Conservation (phyloP, 441 rosid genomes). For the Croton laevigatus region DNA sequence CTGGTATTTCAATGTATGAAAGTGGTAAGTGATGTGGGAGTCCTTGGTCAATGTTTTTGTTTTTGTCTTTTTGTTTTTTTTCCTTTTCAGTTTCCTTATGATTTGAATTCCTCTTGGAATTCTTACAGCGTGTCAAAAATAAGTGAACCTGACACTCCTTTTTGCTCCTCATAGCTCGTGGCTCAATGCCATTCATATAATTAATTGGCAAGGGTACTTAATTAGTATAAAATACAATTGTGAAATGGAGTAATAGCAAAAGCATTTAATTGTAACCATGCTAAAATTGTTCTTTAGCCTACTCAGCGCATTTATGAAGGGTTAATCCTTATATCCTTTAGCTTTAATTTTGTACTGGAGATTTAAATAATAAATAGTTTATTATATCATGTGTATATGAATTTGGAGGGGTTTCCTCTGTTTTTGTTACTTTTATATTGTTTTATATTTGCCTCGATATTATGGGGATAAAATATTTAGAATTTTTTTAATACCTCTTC, state of each 20-base stretch:
- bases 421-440: too few species aligned
- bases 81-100: neutral
- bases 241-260: neutral
- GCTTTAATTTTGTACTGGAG: neutral
- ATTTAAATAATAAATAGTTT: neutral
- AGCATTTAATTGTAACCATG: neutral
- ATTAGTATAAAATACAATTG: neutral
- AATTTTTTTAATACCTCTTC: neutral
- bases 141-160: neutral
- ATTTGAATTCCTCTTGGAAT: neutral
- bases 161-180: neutral
- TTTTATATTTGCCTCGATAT: too few species aligned
- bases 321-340: neutral
- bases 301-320: neutral
- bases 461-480: too few species aligned
- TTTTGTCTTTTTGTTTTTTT: neutral
- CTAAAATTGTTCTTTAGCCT: neutral
- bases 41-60: neutral
- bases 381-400: neutral
- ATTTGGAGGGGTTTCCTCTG: neutral
- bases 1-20: slow-evolving; percentile 68
- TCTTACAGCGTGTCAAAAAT: neutral
- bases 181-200: neutral
- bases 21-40: slow-evolving; percentile 51
- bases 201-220: neutral